Percentiles rank a stretch among this genome's conserved stretches.
phyloP scores from a whole-genome alignment of 495 filamentous ascomycete species.

The Recurvomyces mirabilis region DNA sequence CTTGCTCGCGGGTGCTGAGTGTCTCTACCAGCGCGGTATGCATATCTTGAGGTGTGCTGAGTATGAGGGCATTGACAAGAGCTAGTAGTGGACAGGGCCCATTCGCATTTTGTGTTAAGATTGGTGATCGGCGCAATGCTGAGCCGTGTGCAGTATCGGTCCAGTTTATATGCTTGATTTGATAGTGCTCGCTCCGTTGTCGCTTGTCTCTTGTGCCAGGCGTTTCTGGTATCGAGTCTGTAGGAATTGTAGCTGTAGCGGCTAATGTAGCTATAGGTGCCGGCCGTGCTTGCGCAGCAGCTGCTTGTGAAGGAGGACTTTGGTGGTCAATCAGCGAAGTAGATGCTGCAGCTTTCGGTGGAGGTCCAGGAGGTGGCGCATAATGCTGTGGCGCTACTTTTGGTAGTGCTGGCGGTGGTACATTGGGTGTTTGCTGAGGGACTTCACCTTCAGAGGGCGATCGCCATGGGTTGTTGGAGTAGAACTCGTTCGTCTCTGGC shows the following conservation, averaged over 20 bases:
- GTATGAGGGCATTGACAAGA: constrained; percentile 79
- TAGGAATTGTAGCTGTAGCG: neutral
- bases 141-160: constrained; percentile 31
- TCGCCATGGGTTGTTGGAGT: constrained; percentile 1
- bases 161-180: constrained; percentile 61
- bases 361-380: constrained; percentile 14
- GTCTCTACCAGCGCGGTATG: constrained; percentile 65
- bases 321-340: constrained; percentile 9
- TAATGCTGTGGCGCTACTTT: constrained; percentile 2
- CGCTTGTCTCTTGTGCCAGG: constrained; percentile 27
- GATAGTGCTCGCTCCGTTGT: constrained; percentile 53
- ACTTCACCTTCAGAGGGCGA: neutral
- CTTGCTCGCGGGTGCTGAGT: constrained; percentile 68
- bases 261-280: constrained; percentile 4
- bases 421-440: neutral
- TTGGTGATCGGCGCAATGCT: constrained; percentile 50
- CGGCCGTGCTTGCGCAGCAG: neutral
- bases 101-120: constrained; percentile 84
- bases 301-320: neutral
- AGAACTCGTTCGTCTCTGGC: neutral
- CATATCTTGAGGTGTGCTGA: constrained; percentile 55
- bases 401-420: neutral
- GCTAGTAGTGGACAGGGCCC: constrained; percentile 90
- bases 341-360: constrained; percentile 6
- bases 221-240: constrained; percentile 18